Evolutionary conservation across 2,329 filamentous ascomycete species (phyloP), one percentile per base, ranked within the genome.

Genomic region (Annulohypoxylon truncatum): DNA sequence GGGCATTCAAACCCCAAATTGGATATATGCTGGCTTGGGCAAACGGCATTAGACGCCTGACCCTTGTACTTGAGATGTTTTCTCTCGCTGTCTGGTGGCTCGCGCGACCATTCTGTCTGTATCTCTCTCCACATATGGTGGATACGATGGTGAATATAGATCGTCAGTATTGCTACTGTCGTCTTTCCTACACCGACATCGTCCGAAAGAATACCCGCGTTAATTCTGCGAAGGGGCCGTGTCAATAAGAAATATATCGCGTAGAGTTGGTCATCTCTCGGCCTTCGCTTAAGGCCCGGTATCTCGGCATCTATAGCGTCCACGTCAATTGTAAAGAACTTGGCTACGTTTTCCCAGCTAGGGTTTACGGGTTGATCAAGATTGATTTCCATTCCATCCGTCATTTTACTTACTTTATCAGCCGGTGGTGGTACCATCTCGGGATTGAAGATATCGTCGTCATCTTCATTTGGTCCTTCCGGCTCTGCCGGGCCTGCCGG

Each of bases 171-270:
- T 3, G 50, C 33, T n/a, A 54, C 33, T 3, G 20, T 40, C 3
- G 50, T 54, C 42, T 61, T 61, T 7, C 50, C 58, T n/a, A 61
- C 31, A 3, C 58, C 58, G 20, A 54, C 42, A 42, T 54, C 58
- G 15, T 61, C 58, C 8, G 18, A 50, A n/a, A 61, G n/a, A 10
- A 61, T 28, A 12, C 28, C 40, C 6, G 22, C 29, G 8, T 18
- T 18, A n/a, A 5, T 15, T 12, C 2, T 18, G 2, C 7, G 7
- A 10, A 35, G 24, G 18, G 40, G 18, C 22, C 29, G 57, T 10
- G 2, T 47, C 7, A 61, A 10, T 4, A 61, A n/a, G 38, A 44
- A 61, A 18, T 35, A 61, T 10, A 48, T 20, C 12, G 58, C 50
- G 18, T 61, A 47, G n/a, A 54, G 47, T 31, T 61, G 58, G 13